Base-by-base conservation (phyloP, 768 basidiomycete species). In the Suillus bovinus region DNA sequence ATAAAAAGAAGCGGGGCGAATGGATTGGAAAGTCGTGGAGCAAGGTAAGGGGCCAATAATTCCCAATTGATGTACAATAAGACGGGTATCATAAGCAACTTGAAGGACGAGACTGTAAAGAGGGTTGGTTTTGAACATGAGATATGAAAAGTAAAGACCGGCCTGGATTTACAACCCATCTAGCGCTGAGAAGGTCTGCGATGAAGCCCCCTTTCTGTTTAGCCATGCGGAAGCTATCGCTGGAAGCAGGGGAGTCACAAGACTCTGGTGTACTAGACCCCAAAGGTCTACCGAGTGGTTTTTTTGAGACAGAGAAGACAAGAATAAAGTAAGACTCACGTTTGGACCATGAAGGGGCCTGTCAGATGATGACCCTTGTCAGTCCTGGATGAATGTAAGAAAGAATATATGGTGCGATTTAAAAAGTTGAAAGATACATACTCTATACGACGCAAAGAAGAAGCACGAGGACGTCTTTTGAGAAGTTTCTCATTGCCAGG, bases 131-230 rank as follows among this genome's bases (percentile, higher is more conserved):
- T 58, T 3, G 53, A 14, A 36, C 16, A 49, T 60, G 46, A 17
- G 4, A 2, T 29, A 61, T 3, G n/a, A 49, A 34, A 20, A 50
- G 10, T 24, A 31, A 22, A 2, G 13, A 80, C 83, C 60, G 56
- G 90, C 93, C 72, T 9, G 94, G 93, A 24, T 90, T 79, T 20
- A 89, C 74, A 61, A 88, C 86, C 94, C 94, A 96, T 67, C 85
- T 79, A 16, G 80, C 72, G 0, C 82, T 79, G 67, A 62, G 75
- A 65, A 87, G 63, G 71, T 88, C 80, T 70, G 79, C 74, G 84
- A 84, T 75, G 34, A 88, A 71, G 1, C 83, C 82, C 17, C 29
- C 20, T 38, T 53, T 33, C 29, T 34, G 22, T n/a, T 17, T 31
- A 36, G 24, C 13, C 9, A 29, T 74, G 67, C 7, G 76, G 72